Evolutionary conservation across 805 yeast species (phyloP), one percentile per base, ranked within the genome.

Genomic region (Saturnispora ahearnii): DNA sequence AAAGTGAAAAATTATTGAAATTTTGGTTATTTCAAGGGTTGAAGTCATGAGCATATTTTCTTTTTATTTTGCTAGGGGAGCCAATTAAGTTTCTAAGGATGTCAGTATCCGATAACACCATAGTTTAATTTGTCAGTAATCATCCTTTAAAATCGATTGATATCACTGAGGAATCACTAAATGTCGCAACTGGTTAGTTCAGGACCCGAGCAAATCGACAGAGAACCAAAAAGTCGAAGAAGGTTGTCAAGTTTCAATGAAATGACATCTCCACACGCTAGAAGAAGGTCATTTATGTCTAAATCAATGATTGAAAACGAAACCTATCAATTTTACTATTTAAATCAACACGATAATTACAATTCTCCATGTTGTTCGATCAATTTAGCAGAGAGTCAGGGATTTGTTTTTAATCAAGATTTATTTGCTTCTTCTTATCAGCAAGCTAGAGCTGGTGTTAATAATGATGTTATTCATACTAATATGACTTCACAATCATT

Each of bases 321-420:
- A 57, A 71, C 73, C 47, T 74, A 72, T 51, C 70, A 76, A 29
- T 74, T 78, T 3, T 81, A 81, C 54, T 81, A 80, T 57, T 49
- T 65, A 2, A 55, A 58, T 6, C 72, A 69, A 15, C 38, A 38
- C 26, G 21, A 13, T 10, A 26, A 18, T 9, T 37, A 21, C 28
- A 51, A 38, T 22, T 38, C 62, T n/a, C 66, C 74, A 6, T 55
- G 68, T 1, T 71, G 60, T 49, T 67, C 73, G 13, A 70, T 81
- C 34, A 71, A 77, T 13, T 65, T 81, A 37, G 72, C 70, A 24
- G 84, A 82, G 57, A 75, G 83, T 31, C 90, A 84, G 59, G 93
- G 93, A 3, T 84, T 84, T 57, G 64, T 77, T 2, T 84, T 87
- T 78, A 84, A 84, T 61, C 90, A 84, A 59, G 90, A 84, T 57